Evolutionary conservation across 2,329 filamentous ascomycete species (phyloP).

Genomic region (Colletotrichum spaethianum): DNA sequence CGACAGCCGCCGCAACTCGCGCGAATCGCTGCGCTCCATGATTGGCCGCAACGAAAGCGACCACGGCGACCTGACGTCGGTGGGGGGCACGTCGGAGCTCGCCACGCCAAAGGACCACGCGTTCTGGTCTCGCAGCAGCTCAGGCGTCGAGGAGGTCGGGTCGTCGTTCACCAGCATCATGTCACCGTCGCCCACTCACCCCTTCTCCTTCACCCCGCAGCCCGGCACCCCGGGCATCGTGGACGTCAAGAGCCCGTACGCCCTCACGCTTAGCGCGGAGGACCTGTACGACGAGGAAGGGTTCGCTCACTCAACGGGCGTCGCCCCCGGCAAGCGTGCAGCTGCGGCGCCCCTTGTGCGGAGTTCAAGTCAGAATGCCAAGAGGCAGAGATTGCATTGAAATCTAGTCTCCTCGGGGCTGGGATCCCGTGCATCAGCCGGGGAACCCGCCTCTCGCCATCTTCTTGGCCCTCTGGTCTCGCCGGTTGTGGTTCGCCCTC

Average conservation of each 20-base stretch:
- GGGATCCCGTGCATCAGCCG: conserved; percentile 43
- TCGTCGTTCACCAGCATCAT: conserved; percentile 51
- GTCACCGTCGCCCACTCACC: conserved; percentile 47
- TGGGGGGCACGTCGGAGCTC: conserved; percentile 57
- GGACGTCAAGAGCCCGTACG: conserved; percentile 57
- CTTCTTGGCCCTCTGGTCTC: conserved; percentile 78
- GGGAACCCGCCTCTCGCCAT: conserved; percentile 68
- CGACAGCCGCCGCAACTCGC: conserved; percentile 58
- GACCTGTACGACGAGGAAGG: conserved; percentile 50
- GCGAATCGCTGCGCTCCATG: conserved; percentile 59
- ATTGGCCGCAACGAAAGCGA: conserved; percentile 55
- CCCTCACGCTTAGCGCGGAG: conserved; percentile 52
- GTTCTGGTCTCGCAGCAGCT: conserved; percentile 49
- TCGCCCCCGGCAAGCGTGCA: conserved; percentile 15
- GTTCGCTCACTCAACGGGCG: neutral
- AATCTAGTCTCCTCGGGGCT: neutral
- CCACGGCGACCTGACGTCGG: conserved; percentile 55
- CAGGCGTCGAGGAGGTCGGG: conserved; percentile 53
- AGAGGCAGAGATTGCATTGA: conserved; percentile 47
- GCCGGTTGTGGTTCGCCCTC: conserved; percentile 87
- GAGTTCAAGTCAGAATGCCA: conserved; percentile 43
- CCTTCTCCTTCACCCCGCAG: conserved; percentile 46
- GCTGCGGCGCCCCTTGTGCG: conserved; percentile 36
- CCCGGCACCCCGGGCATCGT: conserved; percentile 50
- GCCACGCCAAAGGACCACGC: conserved; percentile 57